Percentiles rank a stretch among this genome's conserved stretches.
These are phyloP conservation scores for maize (Zea mays) DNA, from an alignment of 176 grass and related monocot genomes.

Conservation along the genomic window Zm-B73-REFERENCE-NAM-5.0 NC_050102.1:40789501-40790000, in stretches of 20 bases:
- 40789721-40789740: background rate
- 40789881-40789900: background rate
- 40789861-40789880: conserved; percentile 8
- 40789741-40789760: background rate
- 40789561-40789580: background rate
- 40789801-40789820: background rate
- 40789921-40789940: conserved; percentile 1
- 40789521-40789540: too few species aligned
- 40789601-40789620: background rate
- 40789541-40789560: too few species aligned
- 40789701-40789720: too few species aligned
- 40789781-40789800: background rate
- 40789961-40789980: background rate
- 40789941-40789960: conserved; percentile 2
- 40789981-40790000: conserved; percentile 18
- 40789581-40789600: conserved; percentile 3
- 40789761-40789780: background rate
- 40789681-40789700: too few species aligned
- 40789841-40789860: background rate
- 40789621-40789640: background rate
- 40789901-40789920: background rate
- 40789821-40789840: background rate
- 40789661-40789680: conserved; percentile 1
- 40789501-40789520: background rate
- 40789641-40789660: background rate